Evolutionary conservation across 2,329 filamentous ascomycete species (phyloP).

Genomic region (Neopestalotiopsis sp.): DNA sequence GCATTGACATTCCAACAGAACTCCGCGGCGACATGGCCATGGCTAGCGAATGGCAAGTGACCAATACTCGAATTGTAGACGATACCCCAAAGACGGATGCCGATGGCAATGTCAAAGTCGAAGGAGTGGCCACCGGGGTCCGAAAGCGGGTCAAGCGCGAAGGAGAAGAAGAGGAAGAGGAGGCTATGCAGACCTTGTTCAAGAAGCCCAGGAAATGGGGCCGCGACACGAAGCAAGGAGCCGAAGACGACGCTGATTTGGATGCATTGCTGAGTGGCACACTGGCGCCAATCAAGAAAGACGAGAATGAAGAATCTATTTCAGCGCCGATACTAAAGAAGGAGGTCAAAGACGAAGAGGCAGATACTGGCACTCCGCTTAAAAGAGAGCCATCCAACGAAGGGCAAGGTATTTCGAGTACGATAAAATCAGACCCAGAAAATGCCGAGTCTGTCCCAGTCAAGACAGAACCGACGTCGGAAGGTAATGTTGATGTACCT

Average conservation of each 20-base stretch:
- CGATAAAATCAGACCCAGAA: constrained; percentile 37
- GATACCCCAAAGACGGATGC: constrained; percentile 44
- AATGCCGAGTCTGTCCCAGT: constrained; percentile 20
- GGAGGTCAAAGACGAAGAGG: constrained; percentile 31
- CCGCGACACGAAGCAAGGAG: constrained; percentile 54
- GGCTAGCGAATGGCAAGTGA: constrained; percentile 85
- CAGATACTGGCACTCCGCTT: constrained; percentile 34
- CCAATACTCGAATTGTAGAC: constrained; percentile 64
- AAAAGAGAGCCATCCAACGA: constrained; percentile 48
- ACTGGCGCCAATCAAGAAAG: constrained; percentile 36
- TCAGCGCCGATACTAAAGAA: constrained; percentile 21
- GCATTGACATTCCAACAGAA: constrained; percentile 81
- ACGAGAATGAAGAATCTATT: constrained; percentile 25
- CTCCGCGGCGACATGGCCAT: constrained; percentile 83
- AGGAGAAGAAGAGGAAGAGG: constrained; percentile 55
- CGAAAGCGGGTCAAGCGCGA: constrained; percentile 56
- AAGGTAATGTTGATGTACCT: constrained; percentile 31
- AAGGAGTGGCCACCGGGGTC: constrained; percentile 59
- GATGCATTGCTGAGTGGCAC: constrained; percentile 61
- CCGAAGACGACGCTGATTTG: constrained; percentile 59
- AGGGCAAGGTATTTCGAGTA: constrained; percentile 20
- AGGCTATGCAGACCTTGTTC: constrained; percentile 62
- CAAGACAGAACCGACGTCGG: constrained; percentile 26
- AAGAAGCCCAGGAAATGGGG: constrained; percentile 64
- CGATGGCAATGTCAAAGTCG: constrained; percentile 46